Evolutionary conservation across 2,329 filamentous ascomycete genomes (phyloP), one percentile per base, ranked within the genome.

Genomic region (Raffaelea deltoideospora): DNA sequence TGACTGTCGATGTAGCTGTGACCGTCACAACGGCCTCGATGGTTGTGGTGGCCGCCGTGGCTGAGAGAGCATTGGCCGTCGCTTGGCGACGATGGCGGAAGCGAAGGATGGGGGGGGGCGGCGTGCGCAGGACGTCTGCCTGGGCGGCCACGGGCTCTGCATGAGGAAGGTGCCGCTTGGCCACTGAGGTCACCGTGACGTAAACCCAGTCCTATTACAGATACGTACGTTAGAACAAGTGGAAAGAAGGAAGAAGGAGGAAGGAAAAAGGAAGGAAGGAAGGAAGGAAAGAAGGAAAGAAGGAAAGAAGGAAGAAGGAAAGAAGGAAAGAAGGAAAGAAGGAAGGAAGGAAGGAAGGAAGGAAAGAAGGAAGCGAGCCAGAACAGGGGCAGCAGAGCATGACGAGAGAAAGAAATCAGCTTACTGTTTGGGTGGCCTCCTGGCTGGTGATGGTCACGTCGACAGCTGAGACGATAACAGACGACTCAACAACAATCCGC

Each of bases 351-450:
- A n/a, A n/a, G n/a, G n/a, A n/a, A n/a, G n/a, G n/a, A n/a, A n/a
- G n/a, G n/a, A n/a, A n/a, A n/a, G n/a, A n/a, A n/a, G n/a, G n/a
- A n/a, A n/a, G n/a, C n/a, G n/a, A n/a, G n/a, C n/a, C n/a, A n/a
- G n/a, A n/a, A n/a, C n/a, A n/a, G n/a, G n/a, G n/a, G n/a, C n/a
- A n/a, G n/a, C n/a, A n/a, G n/a, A n/a, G n/a, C n/a, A n/a, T n/a
- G n/a, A n/a, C n/a, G n/a, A n/a, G n/a, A n/a, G n/a, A n/a, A n/a
- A n/a, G n/a, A n/a, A n/a, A 13, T 10, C 13, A 7, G 17, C 39
- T 17, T 34, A 44, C 47, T 5, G 47, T 49, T 28, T 48, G 38
- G 2, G 46, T 49, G 13, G 39, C 37, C 2, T 23, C 31, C n/a
- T 17, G 37, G 24, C 40, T 37, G 19, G 44, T 47, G 19, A 41